A percentile compares a stretch with the other conserved stretches of the same genome.
Conservation (phyloP, 2,329 filamentous ascomycete genomes). For the Alternaria arborescens region DNA sequence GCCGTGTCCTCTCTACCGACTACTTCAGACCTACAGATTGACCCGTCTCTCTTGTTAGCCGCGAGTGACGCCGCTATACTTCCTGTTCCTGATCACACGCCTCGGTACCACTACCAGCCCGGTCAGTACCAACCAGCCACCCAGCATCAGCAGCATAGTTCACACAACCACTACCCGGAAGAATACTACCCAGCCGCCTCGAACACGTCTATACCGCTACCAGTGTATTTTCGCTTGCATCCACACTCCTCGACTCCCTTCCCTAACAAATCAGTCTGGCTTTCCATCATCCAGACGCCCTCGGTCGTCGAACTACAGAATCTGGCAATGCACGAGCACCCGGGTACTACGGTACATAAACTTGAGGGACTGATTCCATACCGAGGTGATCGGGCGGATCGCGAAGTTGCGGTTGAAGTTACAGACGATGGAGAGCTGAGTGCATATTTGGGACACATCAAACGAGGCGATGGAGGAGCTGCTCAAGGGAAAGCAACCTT, state of each 20-base stretch:
- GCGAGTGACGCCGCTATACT: slow-evolving; percentile 58
- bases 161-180: slow-evolving; percentile 12
- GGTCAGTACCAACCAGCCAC: slow-evolving; percentile 45
- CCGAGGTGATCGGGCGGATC: slow-evolving; percentile 49
- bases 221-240: slow-evolving; percentile 22
- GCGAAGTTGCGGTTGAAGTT: slow-evolving; percentile 70
- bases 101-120: slow-evolving; percentile 21
- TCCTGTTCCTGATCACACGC: slow-evolving; percentile 30
- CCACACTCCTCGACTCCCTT: slow-evolving; percentile 63
- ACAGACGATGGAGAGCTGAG: slow-evolving; percentile 75
- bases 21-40: slow-evolving; percentile 67
- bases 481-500: slow-evolving; percentile 65
- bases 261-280: slow-evolving; percentile 65
- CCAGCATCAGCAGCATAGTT: slow-evolving; percentile 9
- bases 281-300: slow-evolving; percentile 66
- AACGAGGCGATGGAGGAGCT: slow-evolving; percentile 20
- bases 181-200: slow-evolving; percentile 14
- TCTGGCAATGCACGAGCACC: slow-evolving; percentile 68
- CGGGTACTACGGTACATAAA: slow-evolving; percentile 65
- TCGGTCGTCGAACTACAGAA: slow-evolving; percentile 70
- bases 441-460: slow-evolving; percentile 73
- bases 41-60: slow-evolving; percentile 68
- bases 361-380: slow-evolving; percentile 72
- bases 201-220: background rate
- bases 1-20: slow-evolving; percentile 34